Conservation (phyloP, 331 rosid species). For the Quercus phellos region DNA sequence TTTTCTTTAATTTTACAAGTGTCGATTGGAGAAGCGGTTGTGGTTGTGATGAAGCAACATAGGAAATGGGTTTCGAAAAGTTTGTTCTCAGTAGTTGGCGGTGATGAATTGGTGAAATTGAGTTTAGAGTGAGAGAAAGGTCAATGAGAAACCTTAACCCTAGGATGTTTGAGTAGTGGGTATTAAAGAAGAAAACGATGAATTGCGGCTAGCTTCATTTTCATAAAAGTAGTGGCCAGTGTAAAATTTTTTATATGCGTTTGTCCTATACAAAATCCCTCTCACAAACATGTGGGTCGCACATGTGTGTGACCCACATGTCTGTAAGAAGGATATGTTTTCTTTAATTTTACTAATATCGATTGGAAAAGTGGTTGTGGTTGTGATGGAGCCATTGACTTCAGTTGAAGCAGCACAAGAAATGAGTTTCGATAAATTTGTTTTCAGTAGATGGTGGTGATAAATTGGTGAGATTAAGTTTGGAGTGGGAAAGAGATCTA, state of each 20-base stretch:
- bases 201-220: too few relatives aligned
- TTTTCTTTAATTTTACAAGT: too few relatives aligned
- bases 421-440: constrained; percentile 24
- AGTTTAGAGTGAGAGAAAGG: neutral
- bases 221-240: too few relatives aligned
- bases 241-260: too few relatives aligned
- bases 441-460: constrained; percentile 20
- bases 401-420: constrained; percentile 37
- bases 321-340: too few relatives aligned
- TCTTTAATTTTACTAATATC: neutral
- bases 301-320: too few relatives aligned
- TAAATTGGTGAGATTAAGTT: constrained; percentile 19
- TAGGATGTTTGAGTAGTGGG: constrained; percentile 28
- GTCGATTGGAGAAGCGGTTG: too few relatives aligned
- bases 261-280: too few relatives aligned
- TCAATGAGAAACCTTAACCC: constrained; percentile 31
- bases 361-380: constrained; percentile 26
- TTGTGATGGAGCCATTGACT: constrained; percentile 29
- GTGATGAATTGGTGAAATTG: constrained; percentile 22
- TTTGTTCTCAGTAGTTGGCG: constrained; percentile 26
- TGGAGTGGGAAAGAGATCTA: constrained; percentile 7
- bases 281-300: too few relatives aligned
- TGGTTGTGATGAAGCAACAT: too few relatives aligned
- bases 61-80: constrained; percentile 21
- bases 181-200: neutral